Conservation (phyloP, 2,329 filamentous ascomycete species). For the Fusarium scirpi region DNA sequence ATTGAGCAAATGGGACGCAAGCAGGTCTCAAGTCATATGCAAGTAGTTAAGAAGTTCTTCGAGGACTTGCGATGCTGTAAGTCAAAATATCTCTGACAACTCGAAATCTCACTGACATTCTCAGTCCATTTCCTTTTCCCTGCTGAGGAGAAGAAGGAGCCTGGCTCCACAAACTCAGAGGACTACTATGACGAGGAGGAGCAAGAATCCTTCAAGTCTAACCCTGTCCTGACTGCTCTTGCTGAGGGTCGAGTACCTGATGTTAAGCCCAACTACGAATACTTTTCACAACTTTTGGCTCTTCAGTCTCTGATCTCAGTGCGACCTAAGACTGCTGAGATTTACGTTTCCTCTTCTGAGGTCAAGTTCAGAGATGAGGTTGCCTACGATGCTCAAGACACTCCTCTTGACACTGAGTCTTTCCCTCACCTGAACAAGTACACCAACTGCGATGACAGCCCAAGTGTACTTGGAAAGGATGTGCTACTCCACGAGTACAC, state of each 20-base stretch:
- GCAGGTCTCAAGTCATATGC: conserved; percentile 77
- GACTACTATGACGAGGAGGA: conserved; percentile 58
- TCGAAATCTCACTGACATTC: conserved; percentile 20
- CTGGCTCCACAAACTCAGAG: conserved; percentile 72
- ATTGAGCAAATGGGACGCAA: conserved; percentile 67
- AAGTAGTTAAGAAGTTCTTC: conserved; percentile 76
- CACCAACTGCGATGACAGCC: conserved; percentile 64
- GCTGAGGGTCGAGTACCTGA: conserved; percentile 68
- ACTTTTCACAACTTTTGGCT: conserved; percentile 68
- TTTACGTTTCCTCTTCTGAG: conserved; percentile 67
- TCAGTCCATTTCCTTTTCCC: conserved; percentile 71
- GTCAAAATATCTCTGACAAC: conserved; percentile 45
- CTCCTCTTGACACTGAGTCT: conserved; percentile 57
- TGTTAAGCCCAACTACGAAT: conserved; percentile 71
- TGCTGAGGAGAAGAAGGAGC: conserved; percentile 66
- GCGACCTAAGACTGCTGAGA: conserved; percentile 69
- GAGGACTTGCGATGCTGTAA: conserved; percentile 72
- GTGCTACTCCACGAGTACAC: conserved; percentile 71
- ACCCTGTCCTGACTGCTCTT: conserved; percentile 72
- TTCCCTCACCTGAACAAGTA: conserved; percentile 69
- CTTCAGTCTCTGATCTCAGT: conserved; percentile 66
- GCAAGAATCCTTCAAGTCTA: conserved; percentile 71
- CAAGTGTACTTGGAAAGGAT: conserved; percentile 64
- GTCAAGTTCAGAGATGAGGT: conserved; percentile 64
- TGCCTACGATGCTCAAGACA: conserved; percentile 59